phyloP scores from a whole-genome alignment of 2,329 filamentous ascomycete species.

The Ophiocordyceps unilateralis region DNA sequence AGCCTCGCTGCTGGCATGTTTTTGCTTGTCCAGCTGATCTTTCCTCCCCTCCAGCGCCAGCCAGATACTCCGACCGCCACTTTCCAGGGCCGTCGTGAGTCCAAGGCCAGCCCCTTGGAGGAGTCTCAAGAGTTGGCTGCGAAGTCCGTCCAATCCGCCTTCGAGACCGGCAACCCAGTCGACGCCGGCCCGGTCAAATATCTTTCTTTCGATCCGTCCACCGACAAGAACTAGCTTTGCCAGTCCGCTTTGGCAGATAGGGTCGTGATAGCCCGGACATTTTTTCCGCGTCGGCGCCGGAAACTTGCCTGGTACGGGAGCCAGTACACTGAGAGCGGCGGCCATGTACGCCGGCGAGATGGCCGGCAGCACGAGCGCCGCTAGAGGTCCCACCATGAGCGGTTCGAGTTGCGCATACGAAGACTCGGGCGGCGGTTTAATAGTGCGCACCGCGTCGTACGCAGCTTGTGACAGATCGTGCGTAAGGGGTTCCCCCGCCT shows the following conservation, averaged over 20 bases:
- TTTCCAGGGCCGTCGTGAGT: constrained; percentile 63
- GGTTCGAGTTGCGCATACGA: constrained; percentile 47
- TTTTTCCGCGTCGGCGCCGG: constrained; percentile 60
- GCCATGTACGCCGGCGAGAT: constrained; percentile 76
- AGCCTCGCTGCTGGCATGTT: background rate
- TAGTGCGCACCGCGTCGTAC: constrained; percentile 27
- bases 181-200: constrained; percentile 60
- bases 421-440: constrained; percentile 18
- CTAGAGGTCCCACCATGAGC: constrained; percentile 66
- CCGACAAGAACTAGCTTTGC: constrained; percentile 79
- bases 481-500: constrained; percentile 17
- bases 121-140: constrained; percentile 64
- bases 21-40: constrained; percentile 55
- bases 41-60: constrained; percentile 72
- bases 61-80: constrained; percentile 66
- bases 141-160: constrained; percentile 64
- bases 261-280: constrained; percentile 69
- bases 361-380: constrained; percentile 60
- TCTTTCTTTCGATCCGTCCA: constrained; percentile 68
- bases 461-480: constrained; percentile 38
- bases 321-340: constrained; percentile 60
- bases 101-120: constrained; percentile 66
- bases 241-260: constrained; percentile 59
- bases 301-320: constrained; percentile 55
- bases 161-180: constrained; percentile 55